These are phyloP conservation scores for Lasiodiplodia gonubiensis DNA, from an alignment of 2,329 filamentous ascomycete genomes.

Conservation along the genomic window DNA sequence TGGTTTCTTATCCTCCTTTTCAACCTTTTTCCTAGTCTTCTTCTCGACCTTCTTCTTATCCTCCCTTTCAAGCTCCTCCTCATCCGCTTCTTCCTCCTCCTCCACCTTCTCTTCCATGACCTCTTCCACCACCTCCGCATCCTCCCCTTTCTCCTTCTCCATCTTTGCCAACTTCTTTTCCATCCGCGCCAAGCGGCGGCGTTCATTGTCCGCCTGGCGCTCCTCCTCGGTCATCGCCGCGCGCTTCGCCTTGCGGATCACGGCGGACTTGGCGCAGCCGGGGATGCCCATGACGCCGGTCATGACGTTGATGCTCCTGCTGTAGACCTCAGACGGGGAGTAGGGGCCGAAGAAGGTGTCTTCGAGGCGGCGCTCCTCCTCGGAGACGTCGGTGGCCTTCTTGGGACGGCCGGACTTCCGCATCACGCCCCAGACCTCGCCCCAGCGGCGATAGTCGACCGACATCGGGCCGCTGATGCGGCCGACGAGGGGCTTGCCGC, in stretches of 20 bases:
- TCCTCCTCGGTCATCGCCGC: too few relatives aligned
- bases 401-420: too few relatives aligned
- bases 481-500: conserved; percentile 67
- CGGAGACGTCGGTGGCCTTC: too few relatives aligned
- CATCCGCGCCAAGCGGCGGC: too few relatives aligned
- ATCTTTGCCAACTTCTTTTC: too few relatives aligned
- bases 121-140: background rate
- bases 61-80: background rate
- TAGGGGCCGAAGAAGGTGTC: background rate
- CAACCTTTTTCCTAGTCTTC: background rate
- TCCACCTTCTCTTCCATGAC: background rate
- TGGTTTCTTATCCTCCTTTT: background rate
- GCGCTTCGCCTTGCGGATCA: too few relatives aligned
- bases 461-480: conserved; percentile 66
- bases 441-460: conserved; percentile 64
- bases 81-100: background rate
- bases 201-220: too few relatives aligned
- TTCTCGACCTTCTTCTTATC: background rate
- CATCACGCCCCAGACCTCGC: conserved; percentile 63
- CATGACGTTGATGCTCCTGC: background rate
- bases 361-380: background rate
- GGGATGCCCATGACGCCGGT: background rate
- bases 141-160: background rate
- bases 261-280: too few relatives aligned
- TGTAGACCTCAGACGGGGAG: background rate